Base-by-base conservation (phyloP, 2,329 filamentous ascomycete species). In the Macrophomina pseudophaseolina region DNA sequence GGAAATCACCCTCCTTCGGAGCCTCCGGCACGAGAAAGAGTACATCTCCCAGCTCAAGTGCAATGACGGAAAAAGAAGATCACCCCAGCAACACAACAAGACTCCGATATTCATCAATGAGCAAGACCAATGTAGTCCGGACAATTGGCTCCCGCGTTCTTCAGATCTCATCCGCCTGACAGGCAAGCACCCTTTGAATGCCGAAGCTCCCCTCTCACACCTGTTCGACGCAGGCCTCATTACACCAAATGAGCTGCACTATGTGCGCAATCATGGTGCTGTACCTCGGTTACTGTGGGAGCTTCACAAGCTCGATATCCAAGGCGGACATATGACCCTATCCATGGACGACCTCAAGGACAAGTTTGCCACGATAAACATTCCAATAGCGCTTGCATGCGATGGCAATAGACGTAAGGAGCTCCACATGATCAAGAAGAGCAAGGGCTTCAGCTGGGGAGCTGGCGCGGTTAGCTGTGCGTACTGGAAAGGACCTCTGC, bases 381-480 rank as follows among this genome's bases (percentile, higher is more conserved):
- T 62, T 28, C 58, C 58, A 5, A 44, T 62, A 5, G 83, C 84
- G 1, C 76, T 88, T 1, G 85, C 87, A 76, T 88, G 86, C 69
- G 86, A 86, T 3, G 86, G 86, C 16, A 88, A 88, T 70, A 78
- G 87, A 8, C 81, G 86, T 7, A 85, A 88, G 71, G 86, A 85
- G 2, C 88, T 88, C 85, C 83, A 86, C 30, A 88, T 85, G 1
- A 74, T 87, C 32, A 86, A 71, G 86, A 88, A 73, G 86, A 88
- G 5, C 76, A 81, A 49, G 86, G 86, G 1, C 82, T 62, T 88
- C 48, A 85, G 88, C 71, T 88, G 87, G 86, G 81, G 81, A 38
- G 86, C 88, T 69, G 86, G 82, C 49, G 86, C 86, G 0, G 81
- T 88, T 18, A 87, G 88, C 84, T 88, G 88, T 70, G 87, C 85